A percentile compares a stretch with the other conserved stretches of the same genome.
Conservation (phyloP, 2,329 filamentous ascomycete species). For the Aureobasidium pullulans region DNA sequence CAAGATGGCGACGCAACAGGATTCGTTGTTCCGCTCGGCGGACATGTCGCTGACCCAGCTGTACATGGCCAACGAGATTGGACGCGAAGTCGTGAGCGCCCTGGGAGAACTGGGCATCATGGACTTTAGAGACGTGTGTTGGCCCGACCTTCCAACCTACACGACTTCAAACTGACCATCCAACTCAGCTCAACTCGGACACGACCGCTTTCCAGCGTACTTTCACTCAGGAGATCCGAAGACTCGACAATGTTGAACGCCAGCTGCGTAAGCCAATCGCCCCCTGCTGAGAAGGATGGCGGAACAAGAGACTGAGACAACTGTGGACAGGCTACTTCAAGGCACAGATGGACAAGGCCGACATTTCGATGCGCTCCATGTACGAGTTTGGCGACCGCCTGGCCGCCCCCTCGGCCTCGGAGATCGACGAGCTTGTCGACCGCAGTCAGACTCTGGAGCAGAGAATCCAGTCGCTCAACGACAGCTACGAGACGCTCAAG, state of each 20-base stretch:
- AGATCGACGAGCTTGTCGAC: conserved; percentile 93
- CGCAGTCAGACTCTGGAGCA: conserved; percentile 89
- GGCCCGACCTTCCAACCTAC: neutral
- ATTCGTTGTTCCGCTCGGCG: conserved; percentile 99
- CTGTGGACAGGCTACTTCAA: conserved; percentile 74
- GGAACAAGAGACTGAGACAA: conserved; percentile 7
- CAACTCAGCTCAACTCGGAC: conserved; percentile 73
- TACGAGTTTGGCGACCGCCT: conserved; percentile 80
- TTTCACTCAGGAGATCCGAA: conserved; percentile 94
- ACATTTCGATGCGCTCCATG: conserved; percentile 77
- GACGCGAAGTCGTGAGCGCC: conserved; percentile 92
- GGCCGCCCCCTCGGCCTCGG: conserved; percentile 79
- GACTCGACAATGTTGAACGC: conserved; percentile 95
- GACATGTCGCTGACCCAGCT: conserved; percentile 99
- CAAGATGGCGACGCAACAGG: conserved; percentile 57
- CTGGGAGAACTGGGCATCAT: conserved; percentile 92
- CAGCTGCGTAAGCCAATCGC: conserved; percentile 67
- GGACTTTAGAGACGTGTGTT: conserved; percentile 89
- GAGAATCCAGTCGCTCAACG: conserved; percentile 83
- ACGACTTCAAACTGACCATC: neutral
- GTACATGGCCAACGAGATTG: conserved; percentile 98
- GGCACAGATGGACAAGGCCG: conserved; percentile 87
- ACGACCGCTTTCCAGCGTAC: conserved; percentile 93
- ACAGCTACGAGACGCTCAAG: conserved; percentile 97
- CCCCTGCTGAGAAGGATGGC: neutral